Base-by-base conservation (phyloP, 139 green algal species). In the Micractinium sp. region DNA sequence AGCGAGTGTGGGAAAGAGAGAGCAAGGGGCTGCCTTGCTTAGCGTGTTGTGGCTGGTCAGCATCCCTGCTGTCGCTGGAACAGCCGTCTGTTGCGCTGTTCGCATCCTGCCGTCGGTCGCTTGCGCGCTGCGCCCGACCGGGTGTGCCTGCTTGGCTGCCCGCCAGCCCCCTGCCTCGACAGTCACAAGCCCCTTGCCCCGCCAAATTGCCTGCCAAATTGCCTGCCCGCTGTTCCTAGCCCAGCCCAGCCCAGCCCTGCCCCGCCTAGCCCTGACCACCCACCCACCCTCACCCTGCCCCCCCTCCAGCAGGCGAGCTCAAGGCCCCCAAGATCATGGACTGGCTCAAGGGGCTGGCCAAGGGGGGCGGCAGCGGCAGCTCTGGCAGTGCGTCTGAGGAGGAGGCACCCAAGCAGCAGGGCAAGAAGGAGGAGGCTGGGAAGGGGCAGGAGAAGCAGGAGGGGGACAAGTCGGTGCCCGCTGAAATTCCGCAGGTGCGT, bases 261-360 rank as follows among this genome's bases (percentile, higher is more conserved):
- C 27, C n/a, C 73, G 33, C 33, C 33, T 5, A 19, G 25, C 25
- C 23, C 2, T 3, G 66, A 73, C 23, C 23, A 29, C 47, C 47
- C 47, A 56, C 47, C 47, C 47, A 56, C 47, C 47, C 63, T 73
- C 23, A 20, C 3, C 27, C 74, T 80, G 9, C 15, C 27, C n/a
- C 33, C 29, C 73, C 9, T 2, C n/a, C 31, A 78, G 82, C 83
- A 81, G 83, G 83, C 66, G 67, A 87, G 83, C 41, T 75, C 38
- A 87, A 87, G 67, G 66, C 83, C 12, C 83, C 83, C 15, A 31
- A 41, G 4, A 63, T 87, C 66, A 67, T 87, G 38, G 39, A 87
- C 0, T 87, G 83, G 83, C 39, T 87, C 36, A 63, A 80, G 67
- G 14, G 33, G 41, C 71, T 88, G 85, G 73, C 33, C 31, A 63